phyloP scores from a whole-genome alignment of 2,329 filamentous ascomycete species.

The Apiospora hydei region DNA sequence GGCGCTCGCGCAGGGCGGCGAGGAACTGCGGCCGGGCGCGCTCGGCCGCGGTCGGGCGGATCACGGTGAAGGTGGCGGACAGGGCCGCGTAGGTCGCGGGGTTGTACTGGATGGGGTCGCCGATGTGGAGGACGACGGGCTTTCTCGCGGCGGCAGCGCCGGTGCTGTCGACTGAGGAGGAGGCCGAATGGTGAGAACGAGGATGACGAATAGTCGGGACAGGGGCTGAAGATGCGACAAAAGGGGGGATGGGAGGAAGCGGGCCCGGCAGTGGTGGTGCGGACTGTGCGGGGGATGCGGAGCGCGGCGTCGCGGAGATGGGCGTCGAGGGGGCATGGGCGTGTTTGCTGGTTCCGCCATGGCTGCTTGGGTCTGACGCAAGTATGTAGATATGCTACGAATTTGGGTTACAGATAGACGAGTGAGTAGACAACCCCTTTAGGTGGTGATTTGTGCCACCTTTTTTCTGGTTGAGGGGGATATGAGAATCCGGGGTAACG shows the following conservation, averaged over 20 bases:
- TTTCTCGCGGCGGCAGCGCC: slow-evolving; percentile 37
- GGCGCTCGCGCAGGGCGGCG: slow-evolving; percentile 54
- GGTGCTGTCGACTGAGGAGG: slow-evolving; percentile 22
- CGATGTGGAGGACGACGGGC: slow-evolving; percentile 75
- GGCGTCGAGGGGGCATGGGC: slow-evolving; percentile 46
- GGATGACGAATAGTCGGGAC: neutral
- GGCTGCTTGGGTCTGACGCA: slow-evolving; percentile 24
- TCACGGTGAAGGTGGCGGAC: slow-evolving; percentile 52
- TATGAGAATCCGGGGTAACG: neutral
- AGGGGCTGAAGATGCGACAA: neutral
- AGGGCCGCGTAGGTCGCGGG: slow-evolving; percentile 54
- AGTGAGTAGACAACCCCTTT: neutral
- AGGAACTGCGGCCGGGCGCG: slow-evolving; percentile 58
- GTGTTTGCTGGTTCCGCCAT: slow-evolving; percentile 59
- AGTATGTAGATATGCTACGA: neutral
- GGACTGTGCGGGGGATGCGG: slow-evolving; percentile 48
- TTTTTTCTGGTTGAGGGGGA: neutral
- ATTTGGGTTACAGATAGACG: neutral
- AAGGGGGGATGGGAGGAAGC: slow-evolving; percentile 3
- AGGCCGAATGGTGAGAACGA: neutral
- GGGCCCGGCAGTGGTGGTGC: slow-evolving; percentile 24
- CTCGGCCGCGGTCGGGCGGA: slow-evolving; percentile 59
- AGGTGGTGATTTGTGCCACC: neutral
- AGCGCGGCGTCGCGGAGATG: slow-evolving; percentile 50
- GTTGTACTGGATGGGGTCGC: slow-evolving; percentile 66